Evolutionary conservation across 2,329 filamentous ascomycete species (phyloP), one percentile per base, ranked within the genome.

Genomic region (Dothistroma septosporum): DNA sequence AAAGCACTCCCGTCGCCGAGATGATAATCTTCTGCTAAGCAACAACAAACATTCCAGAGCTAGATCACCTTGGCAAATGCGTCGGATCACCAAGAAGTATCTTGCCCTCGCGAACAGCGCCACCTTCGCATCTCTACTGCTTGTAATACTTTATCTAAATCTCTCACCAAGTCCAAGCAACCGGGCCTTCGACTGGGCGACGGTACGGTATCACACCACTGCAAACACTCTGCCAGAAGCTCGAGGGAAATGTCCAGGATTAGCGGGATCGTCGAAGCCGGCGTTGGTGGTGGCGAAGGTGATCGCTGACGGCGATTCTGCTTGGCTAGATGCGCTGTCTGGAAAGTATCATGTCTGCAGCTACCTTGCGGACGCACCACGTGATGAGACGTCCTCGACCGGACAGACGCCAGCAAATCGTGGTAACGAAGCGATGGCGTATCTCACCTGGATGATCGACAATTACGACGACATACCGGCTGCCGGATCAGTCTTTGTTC

Each of bases 381-480:
- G 69, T 2, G 66, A 74, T 33, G 54, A 60, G 21, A 65, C 61
- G 9, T 73, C 71, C 6, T 65, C 61, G 0, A 53, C 71, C 33
- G 74, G 81, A 1, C 77, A 77, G 57, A 74, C 79, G 1, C 80
- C 80, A 2, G 74, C 74, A 12, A 82, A 82, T 66, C 83, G 83
- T 68, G 85, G 84, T 37, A 82, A 85, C 66, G 85, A 87, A 73
- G 83, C 83, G 35, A 82, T 85, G 74, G 78, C 84, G 7, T 86
- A 87, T 69, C 76, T 85, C 48, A 83, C 80, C 16, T 86, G 83
- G 73, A 78, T 87, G 62, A 79, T 84, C 68, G 82, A 85, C 71
- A 80, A 83, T 69, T 87, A 87, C 72, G 77, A 85, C 64, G 66
- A 75, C 11, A 78, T 87, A 7, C 80, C 83, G 2, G 80, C 66